A percentile compares a stretch with the other conserved stretches of the same genome.
phyloP scores from a whole-genome alignment of 768 basidiomycete species.

The Dentipellis sp. region DNA sequence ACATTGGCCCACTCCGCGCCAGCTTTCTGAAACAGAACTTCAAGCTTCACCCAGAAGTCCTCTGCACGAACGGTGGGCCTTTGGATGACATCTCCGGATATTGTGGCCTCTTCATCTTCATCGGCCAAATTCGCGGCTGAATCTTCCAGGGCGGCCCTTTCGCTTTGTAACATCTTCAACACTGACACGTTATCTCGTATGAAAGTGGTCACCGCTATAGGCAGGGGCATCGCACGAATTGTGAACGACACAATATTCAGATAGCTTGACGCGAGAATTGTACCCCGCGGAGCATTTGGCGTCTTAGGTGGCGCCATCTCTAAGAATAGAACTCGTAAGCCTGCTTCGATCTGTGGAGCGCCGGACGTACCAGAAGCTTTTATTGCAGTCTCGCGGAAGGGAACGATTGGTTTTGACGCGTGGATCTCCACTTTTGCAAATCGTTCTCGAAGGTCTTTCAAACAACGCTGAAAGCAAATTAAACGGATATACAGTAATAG shows the following conservation, averaged over 20 bases:
- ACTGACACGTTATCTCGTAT: constrained; percentile 62
- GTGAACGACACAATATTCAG: constrained; percentile 73
- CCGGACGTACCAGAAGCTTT: constrained; percentile 52
- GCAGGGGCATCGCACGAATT: constrained; percentile 76
- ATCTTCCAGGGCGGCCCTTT: constrained; percentile 23
- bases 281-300: constrained; percentile 62
- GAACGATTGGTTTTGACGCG: constrained; percentile 91
- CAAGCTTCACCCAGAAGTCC: constrained; percentile 73
- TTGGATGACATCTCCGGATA: constrained; percentile 49
- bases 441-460: constrained; percentile 92
- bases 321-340: constrained; percentile 20
- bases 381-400: constrained; percentile 92
- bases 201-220: constrained; percentile 62
- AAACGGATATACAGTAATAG: background rate
- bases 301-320: constrained; percentile 88
- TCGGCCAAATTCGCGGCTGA: constrained; percentile 19
- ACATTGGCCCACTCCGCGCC: constrained; percentile 76
- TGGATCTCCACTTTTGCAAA: constrained; percentile 93
- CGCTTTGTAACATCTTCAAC: constrained; percentile 51
- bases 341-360: background rate
- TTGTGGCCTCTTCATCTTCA: constrained; percentile 32
- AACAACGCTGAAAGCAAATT: constrained; percentile 56
- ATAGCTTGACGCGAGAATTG: constrained; percentile 58
- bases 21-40: constrained; percentile 50
- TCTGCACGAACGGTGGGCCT: constrained; percentile 60